Percentiles rank a stretch among this genome's conserved stretches.
These are phyloP conservation scores for Cryptococcus amylolentus DNA, from an alignment of 1,284 basidiomycete species.

Conservation along the genomic window DNA sequence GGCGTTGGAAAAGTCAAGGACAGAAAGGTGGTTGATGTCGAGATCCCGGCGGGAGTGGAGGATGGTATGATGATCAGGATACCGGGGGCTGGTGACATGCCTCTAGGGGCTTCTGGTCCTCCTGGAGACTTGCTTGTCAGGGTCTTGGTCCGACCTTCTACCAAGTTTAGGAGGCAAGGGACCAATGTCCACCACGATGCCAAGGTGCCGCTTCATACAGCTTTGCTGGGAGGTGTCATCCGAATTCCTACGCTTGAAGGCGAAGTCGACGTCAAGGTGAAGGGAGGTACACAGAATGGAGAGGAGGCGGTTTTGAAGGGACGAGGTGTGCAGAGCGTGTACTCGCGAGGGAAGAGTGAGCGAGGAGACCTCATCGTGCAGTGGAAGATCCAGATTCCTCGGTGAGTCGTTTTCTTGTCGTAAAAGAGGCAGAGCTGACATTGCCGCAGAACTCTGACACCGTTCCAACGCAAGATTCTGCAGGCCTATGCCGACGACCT, in stretches of 20 bases:
- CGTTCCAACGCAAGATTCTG: slow-evolving; percentile 78
- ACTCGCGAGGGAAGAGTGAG: slow-evolving; percentile 60
- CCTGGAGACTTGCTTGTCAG: slow-evolving; percentile 85
- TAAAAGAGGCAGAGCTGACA: not conserved
- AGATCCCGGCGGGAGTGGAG: slow-evolving; percentile 90
- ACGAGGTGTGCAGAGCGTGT: slow-evolving; percentile 73
- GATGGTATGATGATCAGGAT: slow-evolving; percentile 93
- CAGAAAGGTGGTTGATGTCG: slow-evolving; percentile 73
- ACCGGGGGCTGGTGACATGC: slow-evolving; percentile 78
- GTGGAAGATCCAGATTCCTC: slow-evolving; percentile 83
- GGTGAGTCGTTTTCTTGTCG: slow-evolving; percentile 59
- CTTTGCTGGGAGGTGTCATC: slow-evolving; percentile 85
- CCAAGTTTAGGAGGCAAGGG: slow-evolving; percentile 86
- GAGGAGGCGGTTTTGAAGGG: slow-evolving; percentile 94
- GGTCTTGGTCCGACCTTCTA: slow-evolving; percentile 77
- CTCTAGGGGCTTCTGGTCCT: slow-evolving; percentile 67
- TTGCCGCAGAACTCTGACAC: slow-evolving; percentile 65
- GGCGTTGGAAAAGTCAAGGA: slow-evolving; percentile 85
- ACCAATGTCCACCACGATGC: slow-evolving; percentile 87
- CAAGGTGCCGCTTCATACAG: slow-evolving; percentile 85
- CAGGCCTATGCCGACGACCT: slow-evolving; percentile 90
- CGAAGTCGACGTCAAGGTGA: slow-evolving; percentile 91
- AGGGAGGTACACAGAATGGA: slow-evolving; percentile 89
- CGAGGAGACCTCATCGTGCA: slow-evolving; percentile 84
- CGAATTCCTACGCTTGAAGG: slow-evolving; percentile 94